Base-by-base conservation (phyloP, 1,284 basidiomycete genomes). In the Vanrija sp. region DNA sequence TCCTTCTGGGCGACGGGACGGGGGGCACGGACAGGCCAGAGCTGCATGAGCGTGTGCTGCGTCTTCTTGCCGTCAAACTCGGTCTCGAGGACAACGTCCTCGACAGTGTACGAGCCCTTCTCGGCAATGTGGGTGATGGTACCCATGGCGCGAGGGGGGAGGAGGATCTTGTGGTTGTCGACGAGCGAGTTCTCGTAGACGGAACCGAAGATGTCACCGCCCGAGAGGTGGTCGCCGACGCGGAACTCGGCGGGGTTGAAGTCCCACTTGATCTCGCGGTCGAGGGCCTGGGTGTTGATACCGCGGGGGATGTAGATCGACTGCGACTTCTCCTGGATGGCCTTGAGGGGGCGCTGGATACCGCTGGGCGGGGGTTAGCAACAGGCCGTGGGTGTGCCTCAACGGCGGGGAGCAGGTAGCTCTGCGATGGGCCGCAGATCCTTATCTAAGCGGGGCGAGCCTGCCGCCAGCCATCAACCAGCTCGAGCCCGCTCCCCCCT, bases 291-390 rank as follows among this genome's bases (percentile, higher is more conserved):
- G 24, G 95, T 98, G 78, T 97, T 98, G 78, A 99, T 98, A 62
- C 95, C 95, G 67, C 91, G 86, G 55, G 93, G 95, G 65, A 99
- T 98, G 78, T 99, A 99, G 68, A 99, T 98, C 23, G 92, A 95
- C 69, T 97, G 88, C 48, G 94, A 96, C 55, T 91, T 82, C 73
- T 97, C 89, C 84, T 93, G 90, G 65, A 98, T 99, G 36, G 87
- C 84, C 85, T 98, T 80, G 41, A 82, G 76, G 15, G 93, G 93
- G 68, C 93, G 85, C 77, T 97, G 93, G 71, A 96, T 96, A 68
- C 93, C 93, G 78, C 78, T 78, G 46, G 15, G 23, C 24, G 12
- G 31, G 2, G 2, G 47, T 61, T 27, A 58, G 56, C 23, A 18
- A 9, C 1, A 14, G 31, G 12, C 12, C 12, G 15, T 27, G 2